A percentile compares a stretch with the other conserved stretches of the same genome.
These are phyloP conservation scores for Cercospora sp. DNA, from an alignment of 2,329 filamentous ascomycete genomes.

Conservation along the genomic window DNA sequence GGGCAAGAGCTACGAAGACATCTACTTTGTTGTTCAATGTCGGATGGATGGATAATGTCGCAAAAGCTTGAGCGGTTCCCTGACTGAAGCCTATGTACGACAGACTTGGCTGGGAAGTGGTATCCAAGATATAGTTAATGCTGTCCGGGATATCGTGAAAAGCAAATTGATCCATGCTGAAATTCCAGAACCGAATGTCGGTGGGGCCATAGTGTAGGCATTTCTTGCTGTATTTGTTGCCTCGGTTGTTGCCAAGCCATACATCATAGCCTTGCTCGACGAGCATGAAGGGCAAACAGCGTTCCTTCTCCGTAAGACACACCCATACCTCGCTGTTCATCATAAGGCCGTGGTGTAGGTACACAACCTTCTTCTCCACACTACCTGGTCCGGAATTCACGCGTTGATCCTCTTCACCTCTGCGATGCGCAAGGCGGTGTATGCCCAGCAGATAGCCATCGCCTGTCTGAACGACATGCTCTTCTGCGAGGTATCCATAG, in stretches of 20 bases:
- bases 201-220: slow-evolving; percentile 73
- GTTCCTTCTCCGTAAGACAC: slow-evolving; percentile 79
- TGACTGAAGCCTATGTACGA: slow-evolving; percentile 98
- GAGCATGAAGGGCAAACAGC: slow-evolving; percentile 83
- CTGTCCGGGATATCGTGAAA: slow-evolving; percentile 96
- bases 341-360: slow-evolving; percentile 90
- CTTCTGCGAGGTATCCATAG: slow-evolving; percentile 90
- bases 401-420: slow-evolving; percentile 74
- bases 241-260: slow-evolving; percentile 96
- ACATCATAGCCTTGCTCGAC: slow-evolving; percentile 94
- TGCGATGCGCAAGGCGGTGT: slow-evolving; percentile 80
- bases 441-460: slow-evolving; percentile 92
- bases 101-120: slow-evolving; percentile 77
- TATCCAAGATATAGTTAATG: slow-evolving; percentile 85
- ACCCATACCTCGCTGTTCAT: slow-evolving; percentile 99
- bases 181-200: slow-evolving; percentile 85
- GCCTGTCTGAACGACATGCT: slow-evolving; percentile 91
- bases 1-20: slow-evolving; percentile 92
- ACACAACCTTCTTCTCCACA: slow-evolving; percentile 80
- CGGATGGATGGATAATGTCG: slow-evolving; percentile 87
- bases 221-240: slow-evolving; percentile 99
- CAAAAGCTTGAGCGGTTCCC: slow-evolving; percentile 95
- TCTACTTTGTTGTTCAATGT: slow-evolving; percentile 89
- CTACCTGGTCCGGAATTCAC: slow-evolving; percentile 72
- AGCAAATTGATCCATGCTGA: slow-evolving; percentile 97